These are phyloP conservation scores for Acidiella bohemica DNA, from an alignment of 495 filamentous ascomycete species.

Conservation along the genomic window DNA sequence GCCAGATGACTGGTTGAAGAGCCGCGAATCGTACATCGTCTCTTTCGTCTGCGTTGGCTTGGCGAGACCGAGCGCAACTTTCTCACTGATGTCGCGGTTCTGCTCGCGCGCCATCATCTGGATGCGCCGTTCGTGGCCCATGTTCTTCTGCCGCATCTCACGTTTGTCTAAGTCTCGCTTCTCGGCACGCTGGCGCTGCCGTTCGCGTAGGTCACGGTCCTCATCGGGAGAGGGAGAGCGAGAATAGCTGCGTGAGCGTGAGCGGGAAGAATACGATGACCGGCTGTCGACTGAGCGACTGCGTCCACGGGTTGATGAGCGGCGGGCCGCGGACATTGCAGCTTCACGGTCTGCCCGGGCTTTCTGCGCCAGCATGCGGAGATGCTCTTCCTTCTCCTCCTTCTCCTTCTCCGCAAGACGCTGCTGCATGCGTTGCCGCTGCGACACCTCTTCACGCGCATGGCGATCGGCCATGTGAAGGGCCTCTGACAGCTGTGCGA, in stretches of 20 bases:
- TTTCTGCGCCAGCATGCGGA: slow-evolving; percentile 80
- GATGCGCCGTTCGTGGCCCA: slow-evolving; percentile 82
- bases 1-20: slow-evolving; percentile 89
- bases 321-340: slow-evolving; percentile 21
- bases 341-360: slow-evolving; percentile 67
- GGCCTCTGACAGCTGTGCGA: slow-evolving; percentile 89
- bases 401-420: slow-evolving; percentile 95
- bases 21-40: slow-evolving; percentile 87
- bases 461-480: slow-evolving; percentile 89
- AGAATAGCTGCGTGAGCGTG: slow-evolving; percentile 34
- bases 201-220: slow-evolving; percentile 61
- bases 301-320: slow-evolving; percentile 28
- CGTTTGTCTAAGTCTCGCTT: slow-evolving; percentile 70
- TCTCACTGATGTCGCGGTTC: slow-evolving; percentile 93
- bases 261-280: slow-evolving; percentile 28
- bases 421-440: slow-evolving; percentile 90
- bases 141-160: slow-evolving; percentile 81
- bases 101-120: slow-evolving; percentile 90
- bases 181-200: slow-evolving; percentile 62
- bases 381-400: slow-evolving; percentile 78
- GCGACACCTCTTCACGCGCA: slow-evolving; percentile 86
- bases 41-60: slow-evolving; percentile 85
- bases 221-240: slow-evolving; percentile 42
- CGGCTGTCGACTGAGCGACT: slow-evolving; percentile 26
- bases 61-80: slow-evolving; percentile 86